Evolutionary conservation across 441 rosid genomes (phyloP).

Genomic region (Iberis amara): DNA sequence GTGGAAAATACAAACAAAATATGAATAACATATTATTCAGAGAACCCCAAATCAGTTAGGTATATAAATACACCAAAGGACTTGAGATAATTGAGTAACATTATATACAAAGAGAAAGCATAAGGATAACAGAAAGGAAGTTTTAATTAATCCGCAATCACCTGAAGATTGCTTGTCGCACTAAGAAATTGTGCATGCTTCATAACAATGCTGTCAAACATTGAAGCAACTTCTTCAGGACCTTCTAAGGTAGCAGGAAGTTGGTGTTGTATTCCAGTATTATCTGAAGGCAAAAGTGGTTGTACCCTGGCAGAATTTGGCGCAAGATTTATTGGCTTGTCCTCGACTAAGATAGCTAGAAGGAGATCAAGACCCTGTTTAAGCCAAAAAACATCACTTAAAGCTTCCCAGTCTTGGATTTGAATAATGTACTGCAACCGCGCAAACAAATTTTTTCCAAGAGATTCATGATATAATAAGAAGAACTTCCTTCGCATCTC

Average conservation of each 20-base stretch:
- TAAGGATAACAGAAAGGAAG: conserved; percentile 6
- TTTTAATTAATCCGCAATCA: conserved; percentile 25
- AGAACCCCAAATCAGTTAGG: conserved; percentile 6
- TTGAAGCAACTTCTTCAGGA: conserved; percentile 65
- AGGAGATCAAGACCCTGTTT: conserved; percentile 99
- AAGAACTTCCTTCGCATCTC: conserved; percentile 87
- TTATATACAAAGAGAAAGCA: conserved; percentile 20
- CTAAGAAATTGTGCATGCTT: conserved; percentile 90
- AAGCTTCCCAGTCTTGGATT: conserved; percentile 97
- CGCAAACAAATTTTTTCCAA: conserved; percentile 66
- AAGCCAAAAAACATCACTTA: conserved; percentile 99
- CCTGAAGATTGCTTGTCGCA: conserved; percentile 92
- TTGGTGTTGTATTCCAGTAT: conserved; percentile 55
- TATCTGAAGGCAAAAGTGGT: conserved; percentile 62
- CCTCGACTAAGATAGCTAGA: conserved; percentile 80
- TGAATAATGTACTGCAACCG: conserved; percentile 89
- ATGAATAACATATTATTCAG: not conserved
- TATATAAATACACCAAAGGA: conserved; percentile 3
- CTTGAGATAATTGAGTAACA: conserved; percentile 9
- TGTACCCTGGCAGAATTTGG: conserved; percentile 91
- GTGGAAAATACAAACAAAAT: conserved; percentile 27
- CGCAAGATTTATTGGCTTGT: conserved; percentile 87
- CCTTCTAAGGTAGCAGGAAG: conserved; percentile 58
- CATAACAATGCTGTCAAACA: conserved; percentile 75
- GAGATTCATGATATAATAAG: conserved; percentile 79